These are phyloP conservation scores for Xylaria nigripes DNA, from an alignment of 495 filamentous ascomycete species.

Conservation along the genomic window DNA sequence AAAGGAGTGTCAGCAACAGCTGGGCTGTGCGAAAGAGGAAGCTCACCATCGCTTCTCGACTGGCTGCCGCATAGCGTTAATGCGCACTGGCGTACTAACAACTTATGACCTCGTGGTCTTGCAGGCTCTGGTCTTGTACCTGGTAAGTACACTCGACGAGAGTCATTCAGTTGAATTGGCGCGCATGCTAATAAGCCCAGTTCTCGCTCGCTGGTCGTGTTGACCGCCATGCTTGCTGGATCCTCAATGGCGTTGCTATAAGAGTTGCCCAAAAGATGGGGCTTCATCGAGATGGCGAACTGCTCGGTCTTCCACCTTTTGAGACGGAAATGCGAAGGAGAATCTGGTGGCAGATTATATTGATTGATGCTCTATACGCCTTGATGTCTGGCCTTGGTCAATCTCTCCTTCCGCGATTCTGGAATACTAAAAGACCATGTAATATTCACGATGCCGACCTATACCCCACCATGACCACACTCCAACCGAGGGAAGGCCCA, in stretches of 20 bases:
- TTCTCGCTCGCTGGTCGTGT: slow-evolving; percentile 43
- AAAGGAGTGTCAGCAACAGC: slow-evolving; percentile 40
- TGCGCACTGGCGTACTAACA: slow-evolving; percentile 43
- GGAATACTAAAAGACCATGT: slow-evolving; percentile 42
- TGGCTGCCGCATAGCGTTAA: slow-evolving; percentile 41
- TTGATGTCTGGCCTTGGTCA: slow-evolving; percentile 59
- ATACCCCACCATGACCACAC: slow-evolving; percentile 45
- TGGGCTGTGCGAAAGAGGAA: slow-evolving; percentile 37
- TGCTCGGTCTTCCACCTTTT: slow-evolving; percentile 54
- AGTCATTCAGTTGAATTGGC: background rate
- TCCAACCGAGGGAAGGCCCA: slow-evolving; percentile 46
- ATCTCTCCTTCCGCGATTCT: slow-evolving; percentile 38
- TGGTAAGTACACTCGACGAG: slow-evolving; percentile 30
- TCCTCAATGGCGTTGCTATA: slow-evolving; percentile 49
- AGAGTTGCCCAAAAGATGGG: slow-evolving; percentile 68
- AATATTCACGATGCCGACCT: slow-evolving; percentile 55
- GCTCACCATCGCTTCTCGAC: slow-evolving; percentile 33
- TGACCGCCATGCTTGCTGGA: slow-evolving; percentile 45
- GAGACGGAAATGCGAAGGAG: slow-evolving; percentile 63
- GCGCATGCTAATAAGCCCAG: slow-evolving; percentile 25
- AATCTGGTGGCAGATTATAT: slow-evolving; percentile 66
- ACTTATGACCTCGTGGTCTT: slow-evolving; percentile 45
- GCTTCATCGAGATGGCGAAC: slow-evolving; percentile 60
- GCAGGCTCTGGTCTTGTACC: slow-evolving; percentile 45
- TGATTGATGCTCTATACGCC: slow-evolving; percentile 51